Conservation (phyloP, 768 basidiomycete genomes). For the Tylopilus sp. region DNA sequence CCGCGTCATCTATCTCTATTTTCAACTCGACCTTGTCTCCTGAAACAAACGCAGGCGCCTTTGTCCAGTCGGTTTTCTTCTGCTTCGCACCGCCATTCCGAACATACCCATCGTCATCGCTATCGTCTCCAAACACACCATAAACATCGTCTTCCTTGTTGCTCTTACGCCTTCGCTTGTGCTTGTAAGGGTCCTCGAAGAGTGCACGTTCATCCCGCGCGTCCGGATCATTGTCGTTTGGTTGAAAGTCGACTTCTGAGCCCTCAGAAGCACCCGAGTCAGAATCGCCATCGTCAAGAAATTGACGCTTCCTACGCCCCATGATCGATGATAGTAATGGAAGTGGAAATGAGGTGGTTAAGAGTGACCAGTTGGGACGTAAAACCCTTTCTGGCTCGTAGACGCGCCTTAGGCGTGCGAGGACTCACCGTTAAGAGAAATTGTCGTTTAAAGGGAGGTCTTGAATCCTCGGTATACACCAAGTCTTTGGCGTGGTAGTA, state of each 20-base stretch:
- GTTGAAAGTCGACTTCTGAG: conserved; percentile 50
- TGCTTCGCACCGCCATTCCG: conserved; percentile 24
- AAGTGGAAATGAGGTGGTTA: neutral
- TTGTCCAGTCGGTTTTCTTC: conserved; percentile 65
- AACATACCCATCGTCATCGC: conserved; percentile 53
- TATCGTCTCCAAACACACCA: conserved; percentile 71
- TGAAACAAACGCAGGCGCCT: conserved; percentile 72
- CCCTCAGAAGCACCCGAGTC: conserved; percentile 69
- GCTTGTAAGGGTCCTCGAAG: conserved; percentile 72
- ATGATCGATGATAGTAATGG: conserved; percentile 35
- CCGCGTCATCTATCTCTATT: conserved; percentile 41
- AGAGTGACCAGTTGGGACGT: conserved; percentile 2
- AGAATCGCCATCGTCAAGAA: conserved; percentile 70
- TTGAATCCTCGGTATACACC: neutral
- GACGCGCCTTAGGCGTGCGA: too few species aligned
- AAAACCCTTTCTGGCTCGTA: conserved; percentile 1
- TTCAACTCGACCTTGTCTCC: conserved; percentile 42
- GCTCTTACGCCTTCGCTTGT: conserved; percentile 62
- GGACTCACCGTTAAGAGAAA: too few species aligned
- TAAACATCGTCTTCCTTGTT: conserved; percentile 74
- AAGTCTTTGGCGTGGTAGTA: too few species aligned
- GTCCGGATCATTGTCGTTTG: conserved; percentile 55
- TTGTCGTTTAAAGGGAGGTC: too few species aligned
- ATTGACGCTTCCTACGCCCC: conserved; percentile 72
- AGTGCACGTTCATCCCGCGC: conserved; percentile 69